Evolutionary conservation across 1,284 basidiomycete genomes (phyloP).

Genomic region (Termitomyces sp.): DNA sequence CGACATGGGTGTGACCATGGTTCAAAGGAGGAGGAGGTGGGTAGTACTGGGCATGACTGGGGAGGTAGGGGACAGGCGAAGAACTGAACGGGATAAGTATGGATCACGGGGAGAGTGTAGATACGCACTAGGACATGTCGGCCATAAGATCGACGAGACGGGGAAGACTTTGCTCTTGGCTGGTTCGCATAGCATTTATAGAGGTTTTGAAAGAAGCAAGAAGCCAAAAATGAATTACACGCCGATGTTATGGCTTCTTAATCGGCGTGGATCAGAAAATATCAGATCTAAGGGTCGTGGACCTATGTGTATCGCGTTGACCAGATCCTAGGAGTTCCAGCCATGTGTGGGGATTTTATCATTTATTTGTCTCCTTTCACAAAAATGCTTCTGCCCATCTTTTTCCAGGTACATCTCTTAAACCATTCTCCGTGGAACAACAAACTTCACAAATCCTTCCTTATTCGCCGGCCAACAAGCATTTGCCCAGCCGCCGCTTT

Average conservation of each 20-base stretch:
- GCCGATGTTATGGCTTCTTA: constrained; percentile 47
- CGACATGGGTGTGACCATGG: constrained; percentile 34
- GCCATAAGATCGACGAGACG: constrained; percentile 45
- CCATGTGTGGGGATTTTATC: constrained; percentile 31
- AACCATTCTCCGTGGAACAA: constrained; percentile 24
- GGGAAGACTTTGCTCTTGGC: constrained; percentile 33
- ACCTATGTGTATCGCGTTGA: constrained; percentile 33
- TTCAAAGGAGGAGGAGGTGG: constrained; percentile 35
- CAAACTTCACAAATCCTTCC: constrained; percentile 10
- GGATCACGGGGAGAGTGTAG: constrained; percentile 16
- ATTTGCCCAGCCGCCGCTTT: constrained; percentile 1
- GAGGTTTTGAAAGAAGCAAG: constrained; percentile 39
- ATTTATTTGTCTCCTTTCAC: constrained; percentile 31
- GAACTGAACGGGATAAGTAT: constrained; percentile 6
- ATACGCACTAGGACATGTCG: constrained; percentile 57
- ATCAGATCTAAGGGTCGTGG: constrained; percentile 58
- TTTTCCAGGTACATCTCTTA: constrained; percentile 33
- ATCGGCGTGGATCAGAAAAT: constrained; percentile 58
- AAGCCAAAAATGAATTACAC: constrained; percentile 43
- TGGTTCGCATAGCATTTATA: constrained; percentile 41
- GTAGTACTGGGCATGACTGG: constrained; percentile 42
- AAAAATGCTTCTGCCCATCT: constrained; percentile 28
- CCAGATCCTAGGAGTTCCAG: constrained; percentile 38
- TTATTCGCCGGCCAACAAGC: background rate
- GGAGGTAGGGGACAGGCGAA: constrained; percentile 33